These are phyloP conservation scores for Trypanosoma platydactyli DNA, from an alignment of 208 protist genomes.

Conservation along the genomic window DNA sequence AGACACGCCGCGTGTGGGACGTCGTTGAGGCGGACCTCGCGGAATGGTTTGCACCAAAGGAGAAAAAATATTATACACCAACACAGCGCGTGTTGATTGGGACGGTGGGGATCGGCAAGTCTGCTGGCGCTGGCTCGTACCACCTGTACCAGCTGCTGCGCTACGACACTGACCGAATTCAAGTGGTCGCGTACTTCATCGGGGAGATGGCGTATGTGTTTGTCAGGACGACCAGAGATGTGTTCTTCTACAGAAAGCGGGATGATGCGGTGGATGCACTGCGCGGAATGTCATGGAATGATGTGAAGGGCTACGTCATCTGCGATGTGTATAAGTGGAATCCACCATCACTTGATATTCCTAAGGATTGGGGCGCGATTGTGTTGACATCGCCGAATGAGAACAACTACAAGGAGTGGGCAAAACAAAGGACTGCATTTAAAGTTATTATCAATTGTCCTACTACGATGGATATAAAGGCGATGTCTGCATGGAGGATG, in stretches of 20 bases:
- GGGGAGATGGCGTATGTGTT: not conserved
- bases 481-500: slow-evolving; percentile 7
- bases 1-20: not conserved
- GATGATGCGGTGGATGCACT: not conserved
- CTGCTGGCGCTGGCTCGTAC: too few species aligned
- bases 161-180: not conserved
- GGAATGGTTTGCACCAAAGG: not conserved
- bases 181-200: slow-evolving; percentile 7
- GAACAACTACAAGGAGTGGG: not conserved
- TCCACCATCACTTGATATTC: not conserved
- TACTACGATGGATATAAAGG: slow-evolving; percentile 6
- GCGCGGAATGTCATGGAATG: not conserved
- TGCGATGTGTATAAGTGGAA: not conserved
- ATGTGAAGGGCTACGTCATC: not conserved
- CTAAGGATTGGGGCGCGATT: slow-evolving; percentile 9
- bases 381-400: slow-evolving; percentile 7
- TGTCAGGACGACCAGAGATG: not conserved
- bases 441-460: too few species aligned
- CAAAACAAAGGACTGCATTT: not conserved
- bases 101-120: too few species aligned
- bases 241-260: not conserved
- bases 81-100: not conserved
- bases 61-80: not conserved
- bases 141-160: too few species aligned
- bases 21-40: not conserved